Percentiles rank a stretch among this genome's conserved stretches.
Evolutionary conservation across 305 asterid species (phyloP).

Genomic region (Ruellia speciosa): DNA sequence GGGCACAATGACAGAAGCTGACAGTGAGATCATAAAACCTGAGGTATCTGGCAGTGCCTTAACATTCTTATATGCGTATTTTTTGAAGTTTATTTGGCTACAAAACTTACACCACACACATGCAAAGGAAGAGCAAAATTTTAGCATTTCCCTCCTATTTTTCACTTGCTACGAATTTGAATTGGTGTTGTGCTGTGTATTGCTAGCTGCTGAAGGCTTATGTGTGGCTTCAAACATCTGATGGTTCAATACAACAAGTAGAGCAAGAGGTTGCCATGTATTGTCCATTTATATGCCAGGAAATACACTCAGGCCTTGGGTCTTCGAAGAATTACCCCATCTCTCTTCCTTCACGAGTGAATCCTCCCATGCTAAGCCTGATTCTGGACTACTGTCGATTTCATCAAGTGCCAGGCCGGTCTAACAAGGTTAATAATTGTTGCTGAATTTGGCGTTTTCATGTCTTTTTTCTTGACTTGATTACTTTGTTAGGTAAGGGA

Average conservation of each 20-base stretch:
- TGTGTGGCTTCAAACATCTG: conserved; percentile 72
- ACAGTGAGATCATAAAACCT: conserved; percentile 46
- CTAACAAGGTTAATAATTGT: conserved; percentile 62
- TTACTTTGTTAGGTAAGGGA: conserved; percentile 9
- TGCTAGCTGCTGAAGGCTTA: conserved; percentile 45
- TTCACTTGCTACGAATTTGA: conserved; percentile 17
- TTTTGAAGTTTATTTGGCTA: conserved; percentile 1
- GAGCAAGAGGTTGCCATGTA: conserved; percentile 85
- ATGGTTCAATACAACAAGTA: conserved; percentile 74
- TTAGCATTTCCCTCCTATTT: conserved; percentile 1
- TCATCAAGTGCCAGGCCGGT: conserved; percentile 86
- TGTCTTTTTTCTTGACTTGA: conserved; percentile 8
- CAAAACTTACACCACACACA: not conserved
- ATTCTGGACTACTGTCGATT: conserved; percentile 84
- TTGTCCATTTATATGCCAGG: conserved; percentile 79
- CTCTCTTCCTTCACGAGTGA: conserved; percentile 82
- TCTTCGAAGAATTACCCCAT: conserved; percentile 71
- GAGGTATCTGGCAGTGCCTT: conserved; percentile 31
- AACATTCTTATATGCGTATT: conserved; percentile 12
- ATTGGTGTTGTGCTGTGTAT: conserved; percentile 12
- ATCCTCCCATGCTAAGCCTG: conserved; percentile 70
- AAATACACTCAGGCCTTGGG: conserved; percentile 72
- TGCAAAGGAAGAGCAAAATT: not conserved
- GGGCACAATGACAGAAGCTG: conserved; percentile 45
- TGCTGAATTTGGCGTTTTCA: not conserved